Evolutionary conservation across 2,329 filamentous ascomycete species (phyloP), one percentile per base, ranked within the genome.

Genomic region (Trichophyton mentagrophytes): DNA sequence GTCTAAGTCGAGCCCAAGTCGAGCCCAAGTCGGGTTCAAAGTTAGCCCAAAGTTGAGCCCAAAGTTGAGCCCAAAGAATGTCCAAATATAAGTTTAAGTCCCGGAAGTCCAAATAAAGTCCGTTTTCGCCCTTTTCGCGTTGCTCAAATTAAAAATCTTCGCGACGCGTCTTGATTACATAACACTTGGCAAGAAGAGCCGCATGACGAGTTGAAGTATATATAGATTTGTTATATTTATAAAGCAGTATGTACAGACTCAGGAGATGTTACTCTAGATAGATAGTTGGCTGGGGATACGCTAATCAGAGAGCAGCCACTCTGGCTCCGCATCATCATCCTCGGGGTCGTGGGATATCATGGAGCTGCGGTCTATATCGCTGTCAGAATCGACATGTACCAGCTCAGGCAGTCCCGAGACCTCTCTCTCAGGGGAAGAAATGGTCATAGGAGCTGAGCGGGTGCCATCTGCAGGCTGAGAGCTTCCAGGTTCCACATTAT

Each of bases 301-400:
- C 62, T 64, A 70, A 65, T 72, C 70, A 59, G 67, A 75, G 64
- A 79, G 70, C 56, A 86, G 69, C 83, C 83, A 86, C 49, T 85
- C 82, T 2, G 83, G 83, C 64, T 85, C 82, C 1, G 82, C 82
- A 68, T 85, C 83, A 57, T 85, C 82, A 65, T 86, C 83, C 36
- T 85, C 83, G 0, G 83, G 83, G 66, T 86, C 83, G 65, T 85
- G 80, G 1, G 82, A 82, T 6, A 82, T 70, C 55, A 85, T 67
- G 3, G 81, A 84, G 0, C 76, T 78, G 46, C 73, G 61, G 40
- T 65, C 69, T 17, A 72, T 69, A 57, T 75, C 70, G 49, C 66
- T 71, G 60, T 68, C 70, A 25, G 68, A 68, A 46, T 69, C 68
- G 33, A 66, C 65, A 15, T 64, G 62, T 20, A 61, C 56, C 13